phyloP scores from a whole-genome alignment of 257 asterid species.

The Plectranthus barbatus region DNA sequence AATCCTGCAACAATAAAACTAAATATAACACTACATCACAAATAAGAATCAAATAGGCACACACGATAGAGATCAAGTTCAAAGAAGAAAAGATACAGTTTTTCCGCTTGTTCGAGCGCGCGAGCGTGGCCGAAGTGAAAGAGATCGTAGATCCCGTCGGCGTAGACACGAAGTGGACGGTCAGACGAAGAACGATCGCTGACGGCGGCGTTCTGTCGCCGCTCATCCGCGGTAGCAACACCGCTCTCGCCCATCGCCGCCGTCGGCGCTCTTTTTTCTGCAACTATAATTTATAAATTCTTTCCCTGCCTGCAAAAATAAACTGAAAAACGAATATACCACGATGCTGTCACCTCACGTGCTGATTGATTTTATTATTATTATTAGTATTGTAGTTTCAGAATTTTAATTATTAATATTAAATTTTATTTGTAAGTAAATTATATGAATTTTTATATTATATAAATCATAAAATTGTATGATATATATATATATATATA shows the following conservation, averaged over 20 bases:
- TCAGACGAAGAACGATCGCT: constrained; percentile 34
- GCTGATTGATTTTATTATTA: too few species aligned
- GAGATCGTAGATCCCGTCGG: constrained; percentile 98
- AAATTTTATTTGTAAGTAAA: too few species aligned
- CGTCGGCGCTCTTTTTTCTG: constrained; percentile 8
- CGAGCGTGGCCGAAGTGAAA: constrained; percentile 98
- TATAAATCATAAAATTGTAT: too few species aligned
- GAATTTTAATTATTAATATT: too few species aligned
- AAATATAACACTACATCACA: not conserved
- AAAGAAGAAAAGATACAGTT: constrained; percentile 28
- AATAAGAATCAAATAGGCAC: not conserved
- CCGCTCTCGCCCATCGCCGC: constrained; percentile 40
- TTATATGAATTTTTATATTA: too few species aligned
- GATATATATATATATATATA: too few species aligned
- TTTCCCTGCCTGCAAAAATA: not conserved
- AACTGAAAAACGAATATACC: constrained; percentile 14
- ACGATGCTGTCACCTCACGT: too few species aligned
- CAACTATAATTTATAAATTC: not conserved
- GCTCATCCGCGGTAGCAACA: constrained; percentile 23
- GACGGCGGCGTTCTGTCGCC: constrained; percentile 32
- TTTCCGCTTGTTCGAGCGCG: constrained; percentile 92
- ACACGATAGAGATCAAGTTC: not conserved
- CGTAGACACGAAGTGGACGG: constrained; percentile 79
- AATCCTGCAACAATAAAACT: not conserved
- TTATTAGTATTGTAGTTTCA: too few species aligned